phyloP scores from a whole-genome alignment of 2,329 filamentous ascomycete species.

The Daldinia sp. region DNA sequence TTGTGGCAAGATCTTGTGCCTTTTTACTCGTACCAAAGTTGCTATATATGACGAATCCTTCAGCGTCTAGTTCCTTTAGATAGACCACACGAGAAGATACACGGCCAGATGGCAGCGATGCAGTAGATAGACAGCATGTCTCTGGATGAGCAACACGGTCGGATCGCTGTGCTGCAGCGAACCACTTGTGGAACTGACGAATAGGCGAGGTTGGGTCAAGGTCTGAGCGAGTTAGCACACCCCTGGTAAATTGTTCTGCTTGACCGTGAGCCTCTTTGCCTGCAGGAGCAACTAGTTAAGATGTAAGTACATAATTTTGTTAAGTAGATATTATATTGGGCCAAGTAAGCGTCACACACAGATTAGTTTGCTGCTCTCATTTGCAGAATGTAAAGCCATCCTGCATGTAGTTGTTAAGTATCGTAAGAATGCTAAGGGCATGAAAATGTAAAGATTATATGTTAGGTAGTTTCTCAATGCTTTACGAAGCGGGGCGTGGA shows the following conservation, averaged over 20 bases:
- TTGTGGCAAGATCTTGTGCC: slow-evolving; percentile 75
- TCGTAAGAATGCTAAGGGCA: slow-evolving; percentile 27
- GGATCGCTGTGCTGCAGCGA: slow-evolving; percentile 73
- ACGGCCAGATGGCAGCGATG: slow-evolving; percentile 82
- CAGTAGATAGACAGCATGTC: slow-evolving; percentile 88
- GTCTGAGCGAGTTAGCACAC: slow-evolving; percentile 70
- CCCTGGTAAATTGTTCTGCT: slow-evolving; percentile 80
- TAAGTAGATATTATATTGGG: not conserved
- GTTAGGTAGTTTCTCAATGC: not conserved
- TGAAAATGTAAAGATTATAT: slow-evolving; percentile 18
- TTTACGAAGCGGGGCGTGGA: not conserved
- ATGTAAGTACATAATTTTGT: slow-evolving; percentile 10
- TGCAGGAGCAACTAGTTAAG: slow-evolving; percentile 70
- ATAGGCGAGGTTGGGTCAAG: slow-evolving; percentile 75
- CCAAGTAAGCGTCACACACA: slow-evolving; percentile 40
- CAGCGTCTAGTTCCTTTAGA: slow-evolving; percentile 88
- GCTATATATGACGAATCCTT: slow-evolving; percentile 90
- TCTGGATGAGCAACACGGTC: slow-evolving; percentile 78
- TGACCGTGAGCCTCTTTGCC: slow-evolving; percentile 68
- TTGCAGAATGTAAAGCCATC: slow-evolving; percentile 50
- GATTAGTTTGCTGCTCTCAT: slow-evolving; percentile 44
- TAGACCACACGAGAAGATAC: slow-evolving; percentile 91
- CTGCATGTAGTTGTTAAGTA: slow-evolving; percentile 35
- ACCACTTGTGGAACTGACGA: slow-evolving; percentile 91
- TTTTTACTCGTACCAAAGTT: slow-evolving; percentile 86